A percentile compares a stretch with the other conserved stretches of the same genome.
Conservation (phyloP, 2,329 filamentous ascomycete species). For the Fusarium tricinctum region DNA sequence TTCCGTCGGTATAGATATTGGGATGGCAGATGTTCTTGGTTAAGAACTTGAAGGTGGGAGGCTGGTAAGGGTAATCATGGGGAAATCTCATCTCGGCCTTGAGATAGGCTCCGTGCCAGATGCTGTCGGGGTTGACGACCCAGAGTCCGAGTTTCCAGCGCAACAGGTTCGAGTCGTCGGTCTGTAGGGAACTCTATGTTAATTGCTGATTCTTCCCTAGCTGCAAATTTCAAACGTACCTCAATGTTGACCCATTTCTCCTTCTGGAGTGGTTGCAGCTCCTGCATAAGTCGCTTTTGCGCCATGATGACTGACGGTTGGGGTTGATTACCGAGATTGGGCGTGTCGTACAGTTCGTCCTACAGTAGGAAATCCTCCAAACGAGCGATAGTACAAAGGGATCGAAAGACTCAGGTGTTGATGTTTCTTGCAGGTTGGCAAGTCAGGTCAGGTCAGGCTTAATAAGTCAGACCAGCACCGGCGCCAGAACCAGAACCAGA, state of each 20-base stretch:
- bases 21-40: conserved; percentile 85
- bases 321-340: not conserved
- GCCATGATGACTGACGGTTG: conserved; percentile 55
- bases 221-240: conserved; percentile 61
- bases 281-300: conserved; percentile 87
- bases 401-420: not conserved
- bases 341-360: not conserved
- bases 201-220: not conserved
- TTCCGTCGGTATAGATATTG: conserved; percentile 92
- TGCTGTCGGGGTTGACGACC: conserved; percentile 91
- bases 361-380: conserved; percentile 12
- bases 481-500: conserved; percentile 36
- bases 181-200: conserved; percentile 59
- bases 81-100: conserved; percentile 90
- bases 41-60: conserved; percentile 89
- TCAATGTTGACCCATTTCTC: conserved; percentile 96
- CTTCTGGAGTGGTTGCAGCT: conserved; percentile 84
- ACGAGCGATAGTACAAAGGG: conserved; percentile 17
- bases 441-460: conserved; percentile 35
- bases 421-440: conserved; percentile 25
- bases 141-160: conserved; percentile 91
- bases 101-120: conserved; percentile 94
- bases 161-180: conserved; percentile 86
- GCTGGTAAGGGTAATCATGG: conserved; percentile 88
- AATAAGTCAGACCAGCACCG: conserved; percentile 38